These are phyloP conservation scores for Aphanomyces invadans DNA, from an alignment of 352 stramenopile species.

Conservation along the genomic window DNA sequence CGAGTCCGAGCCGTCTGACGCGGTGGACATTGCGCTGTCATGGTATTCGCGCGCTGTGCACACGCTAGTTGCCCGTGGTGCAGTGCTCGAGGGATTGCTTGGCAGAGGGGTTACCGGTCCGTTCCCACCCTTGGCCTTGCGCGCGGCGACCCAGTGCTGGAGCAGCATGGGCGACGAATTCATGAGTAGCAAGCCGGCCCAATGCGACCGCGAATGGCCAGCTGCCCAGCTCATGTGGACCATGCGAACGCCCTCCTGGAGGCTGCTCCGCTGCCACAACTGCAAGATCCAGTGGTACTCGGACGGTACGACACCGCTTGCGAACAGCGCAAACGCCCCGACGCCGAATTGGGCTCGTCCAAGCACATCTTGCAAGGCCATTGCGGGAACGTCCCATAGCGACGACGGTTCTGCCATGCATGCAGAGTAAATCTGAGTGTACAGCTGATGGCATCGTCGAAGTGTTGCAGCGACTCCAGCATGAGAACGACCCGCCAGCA, in stretches of 20 bases:
- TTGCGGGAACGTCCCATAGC: not conserved
- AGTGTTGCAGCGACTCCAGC: not conserved
- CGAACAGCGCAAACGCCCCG: not conserved
- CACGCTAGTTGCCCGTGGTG: no score
- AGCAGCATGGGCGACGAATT: slow-evolving; percentile 13
- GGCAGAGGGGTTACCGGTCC: no score
- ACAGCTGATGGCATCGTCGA: not conserved
- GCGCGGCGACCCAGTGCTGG: not conserved
- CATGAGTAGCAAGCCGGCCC: slow-evolving; percentile 11
- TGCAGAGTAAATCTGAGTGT: not conserved
- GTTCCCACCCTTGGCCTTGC: not conserved
- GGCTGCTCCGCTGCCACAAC: not conserved
- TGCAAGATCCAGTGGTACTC: slow-evolving; percentile 10
- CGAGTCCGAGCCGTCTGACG: not conserved
- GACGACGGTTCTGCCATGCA: not conserved
- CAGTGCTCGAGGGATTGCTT: no score
- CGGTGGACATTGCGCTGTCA: not conserved
- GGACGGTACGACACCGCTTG: not conserved
- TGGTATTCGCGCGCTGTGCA: not conserved
- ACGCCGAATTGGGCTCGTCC: not conserved
- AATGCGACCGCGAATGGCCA: not conserved
- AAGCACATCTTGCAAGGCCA: not conserved
- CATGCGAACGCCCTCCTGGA: not conserved
- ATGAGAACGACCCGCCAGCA: not conserved
- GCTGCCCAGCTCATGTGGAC: not conserved